Base-by-base conservation (phyloP, 2,329 filamentous ascomycete species). In the Colletotrichum sublineola region DNA sequence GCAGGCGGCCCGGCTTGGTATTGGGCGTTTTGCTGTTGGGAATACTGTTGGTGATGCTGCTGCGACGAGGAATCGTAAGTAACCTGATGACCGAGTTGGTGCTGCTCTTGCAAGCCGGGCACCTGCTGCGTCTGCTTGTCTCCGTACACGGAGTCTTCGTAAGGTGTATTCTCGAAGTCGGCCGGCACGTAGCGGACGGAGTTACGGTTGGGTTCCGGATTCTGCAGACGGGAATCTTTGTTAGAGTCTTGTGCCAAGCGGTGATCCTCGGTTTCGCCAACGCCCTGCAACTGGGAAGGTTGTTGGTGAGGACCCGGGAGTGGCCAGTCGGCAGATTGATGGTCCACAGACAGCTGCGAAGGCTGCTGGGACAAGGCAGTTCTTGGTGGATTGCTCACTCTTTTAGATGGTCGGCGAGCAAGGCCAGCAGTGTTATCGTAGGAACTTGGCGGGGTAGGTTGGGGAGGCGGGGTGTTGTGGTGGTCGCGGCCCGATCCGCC, bases 331-430 rank as follows among this genome's bases (percentile, higher is more conserved):
- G 75, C 57, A 29, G 75, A 69, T 14, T 77, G 76, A 66, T 79
- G 80, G 73, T 81, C 79, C 66, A 84, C 78, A 55, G 83, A 82
- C 61, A 82, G 73, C 74, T 83, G 82, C 53, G 81, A 81, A 58
- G 63, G 33, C 70, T 75, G 77, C 74, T 78, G 76, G 71, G 82
- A 79, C 74, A 81, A 76, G 74, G 79, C 82, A 46, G 85, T 86
- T 77, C 84, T 83, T 75, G 84, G 82, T 68, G 80, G 80, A 74
- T 86, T 84, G 84, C 87, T 87, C 79, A 87, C 81, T 77, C 88
- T 85, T 82, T 89, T 90, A 56, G 90, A 91, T 42, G 86, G 84
- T 75, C 87, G 84, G 74, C 88, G 88, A 75, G 81, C 83, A 60
- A 90, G 80, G 63, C 85, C 84, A 60, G 80, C 75, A 71, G 82